Percentiles rank a stretch among this genome's conserved stretches.
These are phyloP conservation scores for Aspergillus piperis DNA, from an alignment of 2,329 filamentous ascomycete species.

Conservation along the genomic window DNA sequence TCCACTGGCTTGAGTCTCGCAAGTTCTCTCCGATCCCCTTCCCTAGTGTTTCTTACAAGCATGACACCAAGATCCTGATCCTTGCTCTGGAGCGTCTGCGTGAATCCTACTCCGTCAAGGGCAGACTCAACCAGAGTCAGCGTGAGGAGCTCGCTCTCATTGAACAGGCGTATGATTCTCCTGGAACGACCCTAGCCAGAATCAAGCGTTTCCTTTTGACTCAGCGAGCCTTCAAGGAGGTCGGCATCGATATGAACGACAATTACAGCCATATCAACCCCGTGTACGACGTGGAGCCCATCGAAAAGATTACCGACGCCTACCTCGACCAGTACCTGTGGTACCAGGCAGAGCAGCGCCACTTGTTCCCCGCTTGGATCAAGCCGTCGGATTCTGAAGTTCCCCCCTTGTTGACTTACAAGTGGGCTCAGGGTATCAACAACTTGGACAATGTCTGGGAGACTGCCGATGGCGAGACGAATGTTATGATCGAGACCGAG, in stretches of 20 bases:
- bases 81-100: constrained; percentile 88
- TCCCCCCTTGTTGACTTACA: constrained; percentile 89
- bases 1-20: constrained; percentile 96
- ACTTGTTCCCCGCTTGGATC: constrained; percentile 97
- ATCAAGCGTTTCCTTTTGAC: constrained; percentile 98
- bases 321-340: constrained; percentile 98
- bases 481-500: constrained; percentile 97
- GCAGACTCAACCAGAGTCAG: constrained; percentile 93
- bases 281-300: constrained; percentile 97
- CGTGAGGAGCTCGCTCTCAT: constrained; percentile 95
- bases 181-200: constrained; percentile 88
- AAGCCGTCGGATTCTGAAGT: constrained; percentile 99
- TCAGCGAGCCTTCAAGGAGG: constrained; percentile 97
- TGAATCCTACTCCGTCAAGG: constrained; percentile 97
- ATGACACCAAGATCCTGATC: constrained; percentile 98
- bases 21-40: constrained; percentile 99
- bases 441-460: constrained; percentile 96
- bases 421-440: constrained; percentile 99
- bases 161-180: constrained; percentile 97
- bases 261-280: constrained; percentile 99
- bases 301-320: constrained; percentile 98
- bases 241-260: constrained; percentile 99
- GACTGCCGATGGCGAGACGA: constrained; percentile 89
- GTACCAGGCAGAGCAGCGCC: constrained; percentile 97
- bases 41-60: constrained; percentile 98